Evolutionary conservation across 164 flowering plant genomes (phyloP), one percentile per base, ranked within the genome.

Genomic region (Saururus chinensis): DNA sequence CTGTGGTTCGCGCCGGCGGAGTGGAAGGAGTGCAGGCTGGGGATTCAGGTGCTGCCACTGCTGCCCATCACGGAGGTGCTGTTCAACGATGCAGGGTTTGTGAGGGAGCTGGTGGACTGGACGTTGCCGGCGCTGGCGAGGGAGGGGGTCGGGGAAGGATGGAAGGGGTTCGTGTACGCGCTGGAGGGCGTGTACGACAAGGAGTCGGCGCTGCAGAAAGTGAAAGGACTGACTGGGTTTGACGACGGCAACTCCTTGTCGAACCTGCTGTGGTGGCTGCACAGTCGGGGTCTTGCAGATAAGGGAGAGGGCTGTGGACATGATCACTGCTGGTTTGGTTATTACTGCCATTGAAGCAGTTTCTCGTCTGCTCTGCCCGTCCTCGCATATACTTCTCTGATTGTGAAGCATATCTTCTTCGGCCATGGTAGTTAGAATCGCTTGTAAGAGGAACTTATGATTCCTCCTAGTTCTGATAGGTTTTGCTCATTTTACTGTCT

Each of bases 111-210:
- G 19, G 95, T 90, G 63, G 57, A 74, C 1, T 90, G 95, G 98
- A 74, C 90, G 0, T 56, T 77, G 64, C 96, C 97, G 0, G 83
- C 89, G 45, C 45, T 90, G 76, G 66, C 19, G 14, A 79, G 96
- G 61, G 84, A 75, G 63, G 97, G 92, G 12, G 92, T 84, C 22
- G 88, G 80, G 58, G 96, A 87, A 70, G 96, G 96, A 17, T 89
- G 96, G 98, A 92, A 86, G 69, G 97, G 97, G 0, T 92, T 89
- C 67, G 79, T 80, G 0, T 89, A 92, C 77, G 83, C 97, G 4
- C 40, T 89, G 77, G 82, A 90, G 74, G 96, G 80, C 30, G 51
- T 84, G 16, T 90, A 85, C 67, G 84, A 86, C 60, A 84, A 74
- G 72, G 71, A 68, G 11, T 66, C 72, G 12, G 97, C 95, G 16